A percentile compares a stretch with the other conserved stretches of the same genome.
These are phyloP conservation scores for Colletotrichum sp. DNA, from an alignment of 2,329 filamentous ascomycete species.

Conservation along the genomic window DNA sequence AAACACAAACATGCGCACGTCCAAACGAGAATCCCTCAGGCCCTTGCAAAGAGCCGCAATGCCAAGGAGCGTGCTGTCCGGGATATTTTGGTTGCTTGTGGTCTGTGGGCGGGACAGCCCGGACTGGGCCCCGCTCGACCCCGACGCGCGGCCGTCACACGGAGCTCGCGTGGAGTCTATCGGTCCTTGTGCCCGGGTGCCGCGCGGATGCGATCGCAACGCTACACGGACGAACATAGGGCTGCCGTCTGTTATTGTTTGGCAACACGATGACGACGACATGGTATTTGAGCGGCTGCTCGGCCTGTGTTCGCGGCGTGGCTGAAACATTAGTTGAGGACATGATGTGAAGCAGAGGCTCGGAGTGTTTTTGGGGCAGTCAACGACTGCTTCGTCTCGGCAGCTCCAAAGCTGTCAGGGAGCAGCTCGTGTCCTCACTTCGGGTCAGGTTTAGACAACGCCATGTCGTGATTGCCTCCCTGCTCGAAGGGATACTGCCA, in stretches of 20 bases:
- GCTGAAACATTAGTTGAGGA: background rate
- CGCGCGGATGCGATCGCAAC: background rate
- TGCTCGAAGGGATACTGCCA: background rate
- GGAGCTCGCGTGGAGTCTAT: background rate
- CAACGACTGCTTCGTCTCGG: background rate
- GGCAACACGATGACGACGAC: background rate
- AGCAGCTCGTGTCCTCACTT: background rate
- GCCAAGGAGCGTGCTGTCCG: background rate
- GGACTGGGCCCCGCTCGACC: background rate
- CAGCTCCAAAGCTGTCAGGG: background rate
- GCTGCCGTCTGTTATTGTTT: background rate
- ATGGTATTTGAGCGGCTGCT: background rate
- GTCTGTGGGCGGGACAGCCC: background rate
- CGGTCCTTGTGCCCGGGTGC: background rate
- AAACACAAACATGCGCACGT: background rate
- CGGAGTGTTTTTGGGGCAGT: background rate
- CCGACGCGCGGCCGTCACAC: background rate
- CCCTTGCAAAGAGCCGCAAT: background rate
- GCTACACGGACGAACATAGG: background rate
- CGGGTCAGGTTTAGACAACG: background rate
- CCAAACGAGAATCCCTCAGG: background rate
- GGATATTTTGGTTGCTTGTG: background rate
- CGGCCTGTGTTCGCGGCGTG: background rate
- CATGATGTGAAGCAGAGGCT: background rate
- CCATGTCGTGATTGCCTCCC: background rate